Percentiles rank a stretch among this genome's conserved stretches.
Evolutionary conservation across 2,329 filamentous ascomycete species (phyloP).

Genomic region (Xylaria sp.): DNA sequence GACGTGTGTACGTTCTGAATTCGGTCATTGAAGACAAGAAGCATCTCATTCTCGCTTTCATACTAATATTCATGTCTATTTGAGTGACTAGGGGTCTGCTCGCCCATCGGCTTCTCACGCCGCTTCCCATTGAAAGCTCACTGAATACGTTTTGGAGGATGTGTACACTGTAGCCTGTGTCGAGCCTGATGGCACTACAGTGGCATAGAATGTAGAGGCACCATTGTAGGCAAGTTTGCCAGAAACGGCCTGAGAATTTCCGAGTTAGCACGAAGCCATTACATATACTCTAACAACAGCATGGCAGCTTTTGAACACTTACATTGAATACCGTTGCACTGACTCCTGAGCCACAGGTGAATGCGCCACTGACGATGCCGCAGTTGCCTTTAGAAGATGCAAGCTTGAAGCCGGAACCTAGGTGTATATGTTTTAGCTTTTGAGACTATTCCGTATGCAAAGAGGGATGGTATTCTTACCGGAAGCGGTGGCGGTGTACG

Average conservation of each 20-base stretch:
- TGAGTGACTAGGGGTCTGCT: neutral
- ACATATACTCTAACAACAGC: neutral
- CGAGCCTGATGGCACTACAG: constrained; percentile 30
- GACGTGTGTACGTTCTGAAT: too few species aligned
- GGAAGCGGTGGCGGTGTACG: constrained; percentile 60
- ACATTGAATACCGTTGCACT: constrained; percentile 30
- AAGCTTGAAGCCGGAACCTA: constrained; percentile 58
- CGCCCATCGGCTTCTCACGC: neutral
- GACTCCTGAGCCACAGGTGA: constrained; percentile 61
- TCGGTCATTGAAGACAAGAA: too few species aligned
- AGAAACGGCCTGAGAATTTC: constrained; percentile 17
- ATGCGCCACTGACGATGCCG: constrained; percentile 56
- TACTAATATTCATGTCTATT: too few species aligned
- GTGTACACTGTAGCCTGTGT: constrained; percentile 35
- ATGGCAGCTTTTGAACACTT: neutral
- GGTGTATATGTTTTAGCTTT: neutral
- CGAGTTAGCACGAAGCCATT: neutral
- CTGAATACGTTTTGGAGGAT: constrained; percentile 23
- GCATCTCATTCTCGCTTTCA: too few species aligned
- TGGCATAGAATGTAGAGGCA: constrained; percentile 31
- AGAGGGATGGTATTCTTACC: neutral
- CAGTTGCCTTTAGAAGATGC: constrained; percentile 65
- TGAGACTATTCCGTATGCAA: neutral
- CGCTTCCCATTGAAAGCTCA: constrained; percentile 32
- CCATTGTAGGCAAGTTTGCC: constrained; percentile 27